phyloP scores from a whole-genome alignment of 108 stramenopile species.

The Fistulifera pelliculosa region DNA sequence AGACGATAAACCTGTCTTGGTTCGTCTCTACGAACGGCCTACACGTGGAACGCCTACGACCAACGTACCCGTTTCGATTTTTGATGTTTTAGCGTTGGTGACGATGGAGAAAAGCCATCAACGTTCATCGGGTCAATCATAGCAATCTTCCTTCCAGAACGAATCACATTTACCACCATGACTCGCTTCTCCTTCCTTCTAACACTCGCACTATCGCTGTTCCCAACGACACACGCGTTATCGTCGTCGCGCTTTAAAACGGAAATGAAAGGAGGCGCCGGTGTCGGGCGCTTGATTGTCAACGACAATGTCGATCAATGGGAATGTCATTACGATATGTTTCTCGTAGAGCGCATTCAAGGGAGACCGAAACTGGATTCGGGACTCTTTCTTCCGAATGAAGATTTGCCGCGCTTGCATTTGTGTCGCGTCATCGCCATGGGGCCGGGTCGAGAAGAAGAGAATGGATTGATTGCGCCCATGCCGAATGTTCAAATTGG shows the following conservation, averaged over 20 bases:
- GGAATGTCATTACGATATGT: conserved; percentile 76
- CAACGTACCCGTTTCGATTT: too few relatives aligned
- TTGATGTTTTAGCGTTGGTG: too few relatives aligned
- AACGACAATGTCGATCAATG: conserved; percentile 28
- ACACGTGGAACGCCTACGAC: too few relatives aligned
- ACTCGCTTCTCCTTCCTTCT: background rate
- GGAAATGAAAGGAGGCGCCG: conserved; percentile 59
- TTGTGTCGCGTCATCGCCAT: conserved; percentile 64
- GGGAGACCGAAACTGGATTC: conserved; percentile 47
- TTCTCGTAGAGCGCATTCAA: conserved; percentile 81
- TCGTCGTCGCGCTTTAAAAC: conserved; percentile 14
- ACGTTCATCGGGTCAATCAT: too few relatives aligned
- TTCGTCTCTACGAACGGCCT: too few relatives aligned
- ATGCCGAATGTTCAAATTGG: conserved; percentile 73
- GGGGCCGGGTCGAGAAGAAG: conserved; percentile 78
- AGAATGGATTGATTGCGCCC: conserved; percentile 68
- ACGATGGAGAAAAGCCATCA: too few relatives aligned
- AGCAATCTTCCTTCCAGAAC: too few relatives aligned
- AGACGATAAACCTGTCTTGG: too few relatives aligned
- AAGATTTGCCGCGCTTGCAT: conserved; percentile 77
- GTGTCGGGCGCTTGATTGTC: conserved; percentile 59
- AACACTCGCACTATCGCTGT: background rate
- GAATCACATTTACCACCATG: too few relatives aligned
- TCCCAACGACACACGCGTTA: background rate
- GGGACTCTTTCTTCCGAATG: conserved; percentile 68